Evolutionary conservation across 306 rosid genomes (phyloP).

Genomic region (Cucurbita argyrosperma): DNA sequence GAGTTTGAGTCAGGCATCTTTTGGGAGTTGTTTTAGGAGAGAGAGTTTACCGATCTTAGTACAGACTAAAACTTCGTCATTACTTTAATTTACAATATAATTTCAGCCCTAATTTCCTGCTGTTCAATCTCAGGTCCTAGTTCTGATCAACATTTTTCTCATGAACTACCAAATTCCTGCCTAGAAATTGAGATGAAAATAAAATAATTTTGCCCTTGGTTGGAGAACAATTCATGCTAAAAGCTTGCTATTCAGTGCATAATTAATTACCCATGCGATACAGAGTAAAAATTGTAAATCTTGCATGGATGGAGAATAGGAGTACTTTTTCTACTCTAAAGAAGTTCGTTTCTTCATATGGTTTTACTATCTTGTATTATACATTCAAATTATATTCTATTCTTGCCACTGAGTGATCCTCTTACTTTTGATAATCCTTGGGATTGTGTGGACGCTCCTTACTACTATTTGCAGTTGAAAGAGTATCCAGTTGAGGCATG

Average conservation of each 20-base stretch:
- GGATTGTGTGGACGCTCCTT: conserved; percentile 4
- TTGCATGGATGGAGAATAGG: background rate
- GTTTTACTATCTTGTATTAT: background rate
- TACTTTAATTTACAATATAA: background rate
- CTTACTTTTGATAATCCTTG: background rate
- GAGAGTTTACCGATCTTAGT: background rate
- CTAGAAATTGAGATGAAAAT: background rate
- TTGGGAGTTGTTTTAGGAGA: background rate
- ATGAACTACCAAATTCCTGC: background rate
- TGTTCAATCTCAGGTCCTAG: background rate
- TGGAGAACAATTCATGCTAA: background rate
- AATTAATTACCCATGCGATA: background rate
- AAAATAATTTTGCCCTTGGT: background rate
- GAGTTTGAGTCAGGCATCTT: background rate
- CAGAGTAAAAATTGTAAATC: background rate
- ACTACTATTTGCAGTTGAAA: conserved; percentile 49
- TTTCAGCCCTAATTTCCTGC: background rate
- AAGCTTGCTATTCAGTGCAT: background rate
- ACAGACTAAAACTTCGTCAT: background rate
- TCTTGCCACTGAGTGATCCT: background rate
- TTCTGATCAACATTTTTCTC: background rate
- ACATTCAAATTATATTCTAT: background rate
- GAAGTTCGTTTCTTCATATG: background rate
- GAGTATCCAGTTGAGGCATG: conserved; percentile 93
- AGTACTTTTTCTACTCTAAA: background rate